phyloP scores from a whole-genome alignment of 257 asterid genomes.

The Rauvolfia tetraphylla region DNA sequence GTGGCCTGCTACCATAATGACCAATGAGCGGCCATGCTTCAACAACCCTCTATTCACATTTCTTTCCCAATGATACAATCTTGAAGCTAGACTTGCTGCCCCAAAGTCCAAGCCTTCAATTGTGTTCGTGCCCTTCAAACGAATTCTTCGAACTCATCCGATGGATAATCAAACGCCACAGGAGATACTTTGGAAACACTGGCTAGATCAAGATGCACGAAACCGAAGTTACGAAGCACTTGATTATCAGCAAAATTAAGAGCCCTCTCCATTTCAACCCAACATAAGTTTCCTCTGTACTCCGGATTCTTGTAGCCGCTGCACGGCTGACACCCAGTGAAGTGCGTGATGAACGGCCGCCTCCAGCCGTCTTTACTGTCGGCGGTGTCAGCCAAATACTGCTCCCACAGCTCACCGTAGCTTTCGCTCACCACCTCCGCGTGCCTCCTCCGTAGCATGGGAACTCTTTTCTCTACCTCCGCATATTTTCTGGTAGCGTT shows the following conservation, averaged over 20 bases:
- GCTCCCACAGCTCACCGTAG: constrained; percentile 20
- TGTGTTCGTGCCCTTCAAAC: not conserved
- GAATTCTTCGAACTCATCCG: not conserved
- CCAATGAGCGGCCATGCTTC: not conserved
- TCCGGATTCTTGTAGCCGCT: constrained; percentile 25
- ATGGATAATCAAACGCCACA: constrained; percentile 25
- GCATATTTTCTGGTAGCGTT: constrained; percentile 17
- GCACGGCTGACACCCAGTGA: constrained; percentile 42
- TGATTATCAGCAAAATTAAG: constrained; percentile 41
- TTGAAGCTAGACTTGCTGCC: too few species aligned
- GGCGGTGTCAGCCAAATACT: constrained; percentile 7
- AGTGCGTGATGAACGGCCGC: constrained; percentile 36
- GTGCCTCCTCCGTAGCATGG: constrained; percentile 15
- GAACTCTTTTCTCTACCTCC: constrained; percentile 19
- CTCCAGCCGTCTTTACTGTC: constrained; percentile 11
- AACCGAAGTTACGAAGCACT: constrained; percentile 31
- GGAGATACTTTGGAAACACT: constrained; percentile 21
- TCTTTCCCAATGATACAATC: too few species aligned
- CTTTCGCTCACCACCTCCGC: constrained; percentile 25
- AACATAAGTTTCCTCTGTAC: constrained; percentile 22
- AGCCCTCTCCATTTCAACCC: constrained; percentile 30
- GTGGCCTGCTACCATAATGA: not conserved
- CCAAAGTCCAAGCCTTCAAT: too few species aligned
- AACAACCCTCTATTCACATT: not conserved
- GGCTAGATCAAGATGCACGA: constrained; percentile 17